Conservation (phyloP, 2,329 filamentous ascomycete species). For the Penicillium nordicum region DNA sequence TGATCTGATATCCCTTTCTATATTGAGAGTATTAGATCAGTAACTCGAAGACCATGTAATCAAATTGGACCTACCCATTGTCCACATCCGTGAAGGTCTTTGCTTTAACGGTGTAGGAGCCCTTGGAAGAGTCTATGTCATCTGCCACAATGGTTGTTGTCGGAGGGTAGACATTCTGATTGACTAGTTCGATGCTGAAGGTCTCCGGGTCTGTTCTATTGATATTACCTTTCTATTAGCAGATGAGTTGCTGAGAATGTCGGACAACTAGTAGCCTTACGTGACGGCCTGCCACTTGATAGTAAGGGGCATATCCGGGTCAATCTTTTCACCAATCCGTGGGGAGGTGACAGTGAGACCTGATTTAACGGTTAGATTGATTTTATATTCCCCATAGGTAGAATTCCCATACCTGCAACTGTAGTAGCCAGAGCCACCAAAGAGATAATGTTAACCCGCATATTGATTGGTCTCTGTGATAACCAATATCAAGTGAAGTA, state of each 20-base stretch:
- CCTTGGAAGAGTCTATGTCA: constrained; percentile 35
- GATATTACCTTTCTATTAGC: constrained; percentile 2
- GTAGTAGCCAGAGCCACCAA: constrained; percentile 30
- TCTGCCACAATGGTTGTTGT: constrained; percentile 32
- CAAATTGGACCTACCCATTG: constrained; percentile 22
- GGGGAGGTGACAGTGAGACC: constrained; percentile 39
- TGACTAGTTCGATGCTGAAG: constrained; percentile 44
- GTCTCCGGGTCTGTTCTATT: constrained; percentile 40
- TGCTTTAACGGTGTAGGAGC: constrained; percentile 36
- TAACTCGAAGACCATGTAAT: not conserved
- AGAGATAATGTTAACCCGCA: constrained; percentile 28
- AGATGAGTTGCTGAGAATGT: not conserved
- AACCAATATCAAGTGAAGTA: not conserved
- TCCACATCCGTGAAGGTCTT: constrained; percentile 21
- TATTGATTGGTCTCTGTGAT: constrained; percentile 15
- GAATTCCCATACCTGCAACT: constrained; percentile 25
- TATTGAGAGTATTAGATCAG: constrained; percentile 3
- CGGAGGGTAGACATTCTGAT: constrained; percentile 37
- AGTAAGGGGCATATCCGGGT: constrained; percentile 37
- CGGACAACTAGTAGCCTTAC: constrained; percentile 22
- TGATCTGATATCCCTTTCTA: constrained; percentile 43
- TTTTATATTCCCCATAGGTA: not conserved
- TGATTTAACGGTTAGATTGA: constrained; percentile 7
- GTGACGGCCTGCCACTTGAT: constrained; percentile 41
- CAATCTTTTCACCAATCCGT: constrained; percentile 29